Base-by-base conservation (phyloP, 257 asterid species). In the Forsythia viridissima region DNA sequence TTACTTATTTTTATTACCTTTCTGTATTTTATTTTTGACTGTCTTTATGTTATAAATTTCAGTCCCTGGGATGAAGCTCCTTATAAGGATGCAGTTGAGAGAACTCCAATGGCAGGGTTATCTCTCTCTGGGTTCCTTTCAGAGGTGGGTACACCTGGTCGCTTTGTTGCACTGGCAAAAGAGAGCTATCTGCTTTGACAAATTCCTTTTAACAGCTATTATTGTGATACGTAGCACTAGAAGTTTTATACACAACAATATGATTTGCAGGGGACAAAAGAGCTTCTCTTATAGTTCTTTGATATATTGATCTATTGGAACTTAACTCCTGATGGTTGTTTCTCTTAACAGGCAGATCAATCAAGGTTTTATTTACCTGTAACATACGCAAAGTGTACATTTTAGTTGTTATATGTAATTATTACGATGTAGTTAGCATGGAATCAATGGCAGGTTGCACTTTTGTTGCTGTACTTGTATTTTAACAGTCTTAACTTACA, bases 31-130 rank as follows among this genome's bases (percentile, higher is more conserved):
- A 52, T 44, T 40, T 24, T 36, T 87, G 79, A 48, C 78, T 74
- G 77, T 79, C 43, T 79, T 81, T 46, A 66, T 84, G 80, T 39
- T 87, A 85, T 80, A 73, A 81, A 75, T 85, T 81, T 55, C 88
- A 96, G 99, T 73, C 98, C 98, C 59, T 96, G 97, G 97, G 91
- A 87, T 72, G 95, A 90, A 82, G 83, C 89, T 86, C 99, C 98
- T 83, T 96, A 93, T 74, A 89, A 83, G 71, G 97, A 93, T 87
- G 99, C 97, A 39, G 97, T 91, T 5, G 93, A 92, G 85, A 91
- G 94, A 86, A 93, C 95, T 78, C 92, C 92, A 61, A 46, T 82
- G 74, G 92, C 93, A 48, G 95, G 96, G 18, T 71, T 93, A 81
- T 91, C 98, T 86, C 89, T 96, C 80, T 88, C 94, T 80, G 97